Base-by-base conservation (phyloP, 2,329 filamentous ascomycete genomes). In the Alternaria sp. region DNA sequence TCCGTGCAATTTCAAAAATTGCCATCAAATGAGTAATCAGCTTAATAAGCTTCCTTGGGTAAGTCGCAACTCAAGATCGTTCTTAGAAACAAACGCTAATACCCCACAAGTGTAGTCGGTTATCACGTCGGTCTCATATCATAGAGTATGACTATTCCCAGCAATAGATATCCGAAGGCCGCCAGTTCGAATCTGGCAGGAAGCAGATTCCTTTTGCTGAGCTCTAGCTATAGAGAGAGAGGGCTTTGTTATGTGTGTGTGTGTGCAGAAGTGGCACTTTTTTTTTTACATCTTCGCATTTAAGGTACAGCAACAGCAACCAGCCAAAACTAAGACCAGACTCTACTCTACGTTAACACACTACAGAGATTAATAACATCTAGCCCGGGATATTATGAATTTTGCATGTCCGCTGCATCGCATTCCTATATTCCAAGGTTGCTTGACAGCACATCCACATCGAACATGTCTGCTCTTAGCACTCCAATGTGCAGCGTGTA, bases 51-150 rank as follows among this genome's bases (percentile, higher is more conserved):
- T 17, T 40, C 36, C 36, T 40, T 40, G 36, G 36, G 36, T 40
- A 40, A 40, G 36, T 40, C n/a, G 36, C 36, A 17, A 40, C 36
- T 40, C 36, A 40, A 1, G 0, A 40, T 1, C 36, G 36, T 40
- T 40, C 36, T 40, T 10, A 17, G 36, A 0, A 40, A 40, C 2
- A 3, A 40, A 40, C n/a, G n/a, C 36, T 40, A 40, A 40, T 40
- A 40, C 36, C 36, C 36, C 36, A 40, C 36, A 6, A 40, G 75
- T 77, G 74, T 77, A 77, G 75, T 76, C 67, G 74, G 74, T 77
- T 76, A 76, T 77, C 73, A 77, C 74, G 74, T 77, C 69, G 74
- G 74, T 77, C 75, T 77, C 75, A 77, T 76, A 76, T 64, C 58
- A 52, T 54, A 62, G 61, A 23, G 61, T 74, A 72, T 77, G 75